Evolutionary conservation across 2,329 filamentous ascomycete species (phyloP), one percentile per base, ranked within the genome.

Genomic region (Sclerotinia minor): DNA sequence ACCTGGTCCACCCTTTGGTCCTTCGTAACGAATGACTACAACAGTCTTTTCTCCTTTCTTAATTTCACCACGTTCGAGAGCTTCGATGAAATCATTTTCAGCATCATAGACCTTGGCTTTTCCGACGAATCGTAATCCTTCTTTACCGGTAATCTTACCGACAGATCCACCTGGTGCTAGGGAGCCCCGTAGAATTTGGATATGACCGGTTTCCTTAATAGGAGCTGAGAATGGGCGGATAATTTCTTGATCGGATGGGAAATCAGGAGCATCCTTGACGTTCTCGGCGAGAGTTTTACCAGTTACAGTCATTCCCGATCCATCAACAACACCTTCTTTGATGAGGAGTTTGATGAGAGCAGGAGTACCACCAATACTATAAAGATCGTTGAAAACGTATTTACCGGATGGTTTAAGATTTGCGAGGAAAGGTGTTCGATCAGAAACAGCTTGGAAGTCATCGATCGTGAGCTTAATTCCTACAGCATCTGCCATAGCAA

Each of bases 401-500:
- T 87, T 87, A 67, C 85, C 85, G 6, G 90, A 92, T 2, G 92
- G 92, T 82, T 94, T 94, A 53, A 95, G 82, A 77, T 95, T 91
- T 11, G 92, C 91, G 32, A 95, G 83, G 83, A 93, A 90, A 29
- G 92, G 92, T 24, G 85, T 92, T 60, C 88, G 86, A 81, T 95
- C 89, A 0, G 90, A 92, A 61, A 94, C 90, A 73, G 84, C 81
- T 81, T 95, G 92, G 86, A 94, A 94, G 80, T 95, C 92, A 73
- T 95, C 92, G 69, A 95, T 89, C 58, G 89, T 92, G 67, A 95
- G 85, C 79, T 92, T 91, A 77, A 95, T 85, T 74, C 91, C 92
- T 29, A 92, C 91, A 7, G 89, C 85, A 79, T 94, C 89, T 69
- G 92, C 92, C 68, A 94, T 93, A 75, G 92, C 92, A 76, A 95